Evolutionary conservation across 2,329 filamentous ascomycete genomes (phyloP).

Genomic region (Dactylellina cionopaga): DNA sequence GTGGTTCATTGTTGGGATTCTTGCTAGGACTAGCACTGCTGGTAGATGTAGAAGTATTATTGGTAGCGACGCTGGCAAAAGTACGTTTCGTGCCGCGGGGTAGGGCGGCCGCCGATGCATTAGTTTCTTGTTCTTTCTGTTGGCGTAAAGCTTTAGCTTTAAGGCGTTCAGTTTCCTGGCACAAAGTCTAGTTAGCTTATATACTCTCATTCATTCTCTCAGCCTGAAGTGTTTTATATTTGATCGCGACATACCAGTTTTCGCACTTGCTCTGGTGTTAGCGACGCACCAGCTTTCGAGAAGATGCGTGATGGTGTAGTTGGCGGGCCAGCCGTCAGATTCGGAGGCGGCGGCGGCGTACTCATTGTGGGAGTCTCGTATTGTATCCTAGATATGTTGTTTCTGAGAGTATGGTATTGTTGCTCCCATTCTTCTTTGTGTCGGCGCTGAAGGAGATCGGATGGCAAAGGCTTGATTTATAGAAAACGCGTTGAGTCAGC

Average conservation of each 20-base stretch:
- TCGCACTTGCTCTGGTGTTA: constrained; percentile 45
- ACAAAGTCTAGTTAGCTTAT: background rate
- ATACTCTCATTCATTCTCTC: too few relatives aligned
- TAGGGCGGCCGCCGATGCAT: constrained; percentile 63
- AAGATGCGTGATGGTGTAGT: constrained; percentile 41
- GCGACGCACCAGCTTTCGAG: constrained; percentile 26
- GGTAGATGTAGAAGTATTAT: constrained; percentile 66
- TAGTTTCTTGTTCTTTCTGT: constrained; percentile 72
- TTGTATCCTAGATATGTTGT: background rate
- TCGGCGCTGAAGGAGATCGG: background rate
- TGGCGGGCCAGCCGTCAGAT: constrained; percentile 22
- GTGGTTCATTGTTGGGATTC: constrained; percentile 57
- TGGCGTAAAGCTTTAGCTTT: constrained; percentile 87
- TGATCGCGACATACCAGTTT: constrained; percentile 19
- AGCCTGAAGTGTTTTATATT: background rate
- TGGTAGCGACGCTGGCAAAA: constrained; percentile 71
- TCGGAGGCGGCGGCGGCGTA: constrained; percentile 40
- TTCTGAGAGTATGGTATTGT: background rate
- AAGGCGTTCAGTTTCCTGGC: constrained; percentile 83
- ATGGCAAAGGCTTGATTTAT: constrained; percentile 8
- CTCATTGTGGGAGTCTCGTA: constrained; percentile 22
- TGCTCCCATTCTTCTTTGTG: too few relatives aligned
- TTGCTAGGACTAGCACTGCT: constrained; percentile 74
- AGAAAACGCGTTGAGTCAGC: constrained; percentile 29
- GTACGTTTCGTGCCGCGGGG: constrained; percentile 77